A percentile compares a stretch with the other conserved stretches of the same genome.
These are phyloP conservation scores for Dentipellis fragilis DNA, from an alignment of 768 basidiomycete genomes.

Conservation along the genomic window DNA sequence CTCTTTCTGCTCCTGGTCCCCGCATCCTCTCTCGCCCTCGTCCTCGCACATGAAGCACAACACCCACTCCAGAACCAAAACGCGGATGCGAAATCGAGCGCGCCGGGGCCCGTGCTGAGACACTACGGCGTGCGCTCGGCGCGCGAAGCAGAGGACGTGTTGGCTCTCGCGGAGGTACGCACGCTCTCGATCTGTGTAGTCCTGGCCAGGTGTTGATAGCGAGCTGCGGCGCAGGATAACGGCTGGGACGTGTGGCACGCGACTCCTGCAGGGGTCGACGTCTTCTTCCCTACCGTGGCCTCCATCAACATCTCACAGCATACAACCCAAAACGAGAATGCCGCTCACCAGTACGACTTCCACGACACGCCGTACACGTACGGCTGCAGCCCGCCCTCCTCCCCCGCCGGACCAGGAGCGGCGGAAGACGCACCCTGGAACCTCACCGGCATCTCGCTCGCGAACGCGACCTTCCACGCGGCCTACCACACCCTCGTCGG, in stretches of 20 bases:
- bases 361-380: too few relatives aligned
- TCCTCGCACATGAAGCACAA: too few relatives aligned
- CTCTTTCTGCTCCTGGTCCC: too few relatives aligned
- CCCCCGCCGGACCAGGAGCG: too few relatives aligned
- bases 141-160: not conserved
- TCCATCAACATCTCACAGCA: not conserved
- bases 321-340: too few relatives aligned
- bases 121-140: not conserved
- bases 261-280: conserved; percentile 34
- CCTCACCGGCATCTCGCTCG: conserved; percentile 15
- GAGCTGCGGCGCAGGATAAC: conserved; percentile 24
- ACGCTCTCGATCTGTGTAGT: not conserved
- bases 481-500: conserved; percentile 49
- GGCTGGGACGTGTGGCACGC: conserved; percentile 46
- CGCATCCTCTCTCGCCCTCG: too few relatives aligned
- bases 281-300: conserved; percentile 29
- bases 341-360: too few relatives aligned
- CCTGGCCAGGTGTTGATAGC: not conserved
- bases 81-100: too few relatives aligned
- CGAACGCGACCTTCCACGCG: conserved; percentile 28
- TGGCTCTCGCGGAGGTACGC: not conserved
- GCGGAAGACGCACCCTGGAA: conserved; percentile 9
- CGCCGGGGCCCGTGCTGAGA: too few relatives aligned
- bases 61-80: too few relatives aligned
- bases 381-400: too few relatives aligned